Base-by-base conservation (phyloP, 768 basidiomycete species). In the Russula virescens region DNA sequence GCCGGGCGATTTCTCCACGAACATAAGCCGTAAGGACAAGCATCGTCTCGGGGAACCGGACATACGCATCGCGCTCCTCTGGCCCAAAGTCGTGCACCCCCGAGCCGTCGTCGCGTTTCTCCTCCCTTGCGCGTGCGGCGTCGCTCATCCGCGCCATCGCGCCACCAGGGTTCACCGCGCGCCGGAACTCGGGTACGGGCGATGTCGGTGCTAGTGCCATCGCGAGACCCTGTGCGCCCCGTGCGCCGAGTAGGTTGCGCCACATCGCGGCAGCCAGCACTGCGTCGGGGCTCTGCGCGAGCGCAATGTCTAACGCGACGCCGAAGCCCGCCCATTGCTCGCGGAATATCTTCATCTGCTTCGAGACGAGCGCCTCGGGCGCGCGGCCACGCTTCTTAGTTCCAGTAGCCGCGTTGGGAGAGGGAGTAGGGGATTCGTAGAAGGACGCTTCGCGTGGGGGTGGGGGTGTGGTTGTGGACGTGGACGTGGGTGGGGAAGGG, bases 261-360 rank as follows among this genome's bases (percentile, higher is more conserved):
- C 96, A 98, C 0, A 97, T 75, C 1, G 91, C 89, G 16, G 78
- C 88, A 0, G 95, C 92, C 74, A 98, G 79, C 66, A 94, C 90
- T 63, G 83, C 78, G 71, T 98, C 95, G 51, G 53, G 58, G 25
- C 86, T 84, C 50, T 78, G 80, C 5, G 87, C 80, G 35, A 95
- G 79, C 1, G 83, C 89, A 16, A 94, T 75, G 72, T 97, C 94
- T 68, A 94, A 81, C 2, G 87, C 80, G 66, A 94, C 78, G 19
- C 84, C 83, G 66, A 93, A 77, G 1, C 95, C 95, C 6, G 85
- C 81, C 89, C 90, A 94, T 71, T 96, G 94, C 72, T 96, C 91
- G 66, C 88, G 88, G 78, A 95, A 85, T 55, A 91, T 88, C 72
- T 89, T 89, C 91, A 98, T 88, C 73, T 96, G 93, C 49, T 85